A percentile compares a stretch with the other conserved stretches of the same genome.
These are phyloP conservation scores for Rhizopogon vesiculosus DNA, from an alignment of 768 basidiomycete species.

Conservation along the genomic window DNA sequence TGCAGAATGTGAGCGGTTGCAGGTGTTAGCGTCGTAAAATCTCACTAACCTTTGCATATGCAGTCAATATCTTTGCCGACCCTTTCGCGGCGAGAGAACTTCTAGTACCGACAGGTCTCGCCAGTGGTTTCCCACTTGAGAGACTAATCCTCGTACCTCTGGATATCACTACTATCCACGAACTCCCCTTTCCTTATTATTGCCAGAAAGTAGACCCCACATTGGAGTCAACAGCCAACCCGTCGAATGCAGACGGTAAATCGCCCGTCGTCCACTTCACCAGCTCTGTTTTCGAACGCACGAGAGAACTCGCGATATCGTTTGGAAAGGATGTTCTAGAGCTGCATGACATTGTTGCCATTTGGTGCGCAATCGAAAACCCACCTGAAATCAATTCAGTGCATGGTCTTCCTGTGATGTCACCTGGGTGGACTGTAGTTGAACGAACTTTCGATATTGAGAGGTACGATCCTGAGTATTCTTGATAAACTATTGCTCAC, in stretches of 20 bases:
- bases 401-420: constrained; percentile 23
- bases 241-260: constrained; percentile 47
- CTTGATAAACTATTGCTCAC: background rate
- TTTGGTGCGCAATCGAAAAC: constrained; percentile 82
- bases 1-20: constrained; percentile 68
- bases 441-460: constrained; percentile 64
- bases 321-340: constrained; percentile 86
- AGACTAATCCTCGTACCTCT: constrained; percentile 70
- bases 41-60: background rate
- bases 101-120: constrained; percentile 36
- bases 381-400: constrained; percentile 40
- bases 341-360: constrained; percentile 84
- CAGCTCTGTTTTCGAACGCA: constrained; percentile 70
- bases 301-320: constrained; percentile 69
- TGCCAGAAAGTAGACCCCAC: constrained; percentile 51
- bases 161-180: constrained; percentile 80
- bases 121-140: constrained; percentile 52
- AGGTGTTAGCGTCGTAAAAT: background rate
- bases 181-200: constrained; percentile 70
- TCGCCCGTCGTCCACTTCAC: constrained; percentile 70
- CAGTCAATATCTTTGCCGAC: constrained; percentile 87
- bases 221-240: constrained; percentile 44
- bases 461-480: constrained; percentile 36
- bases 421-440: constrained; percentile 51
- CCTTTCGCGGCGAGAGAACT: constrained; percentile 78